Conservation (phyloP, 2,329 filamentous ascomycete species). For the Penicillium aurantiogriseum region DNA sequence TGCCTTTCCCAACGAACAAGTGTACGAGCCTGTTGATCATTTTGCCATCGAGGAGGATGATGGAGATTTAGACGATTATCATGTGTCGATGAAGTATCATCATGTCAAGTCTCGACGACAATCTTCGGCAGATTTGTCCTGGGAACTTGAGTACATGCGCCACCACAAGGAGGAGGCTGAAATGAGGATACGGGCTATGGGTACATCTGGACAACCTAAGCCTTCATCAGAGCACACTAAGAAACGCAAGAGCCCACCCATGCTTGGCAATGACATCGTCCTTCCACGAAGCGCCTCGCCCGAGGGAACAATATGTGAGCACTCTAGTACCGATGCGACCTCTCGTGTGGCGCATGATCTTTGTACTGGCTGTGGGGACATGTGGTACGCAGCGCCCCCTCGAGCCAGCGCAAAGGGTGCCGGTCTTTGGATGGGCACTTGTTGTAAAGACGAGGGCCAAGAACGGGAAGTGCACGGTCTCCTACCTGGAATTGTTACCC, state of each 20-base stretch:
- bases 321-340: constrained; percentile 62
- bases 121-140: constrained; percentile 53
- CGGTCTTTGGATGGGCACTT: constrained; percentile 47
- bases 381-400: constrained; percentile 75
- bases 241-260: constrained; percentile 69
- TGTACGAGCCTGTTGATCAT: constrained; percentile 48
- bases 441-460: constrained; percentile 27
- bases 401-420: constrained; percentile 37
- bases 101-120: constrained; percentile 40
- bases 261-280: constrained; percentile 77
- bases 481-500: constrained; percentile 29
- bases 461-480: constrained; percentile 12
- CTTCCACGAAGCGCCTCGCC: constrained; percentile 83
- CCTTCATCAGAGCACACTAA: constrained; percentile 52
- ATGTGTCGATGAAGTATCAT: constrained; percentile 26
- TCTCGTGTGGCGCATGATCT: constrained; percentile 50
- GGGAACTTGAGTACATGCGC: constrained; percentile 80
- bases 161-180: constrained; percentile 68
- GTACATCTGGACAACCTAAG: constrained; percentile 31
- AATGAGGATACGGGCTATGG: constrained; percentile 40
- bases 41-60: constrained; percentile 47
- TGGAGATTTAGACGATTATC: constrained; percentile 33
- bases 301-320: constrained; percentile 78
- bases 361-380: constrained; percentile 56
- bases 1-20: constrained; percentile 50